Conservation (phyloP, 371 early-diverging fungal genomes). For the Apophysomyces variabilis region DNA sequence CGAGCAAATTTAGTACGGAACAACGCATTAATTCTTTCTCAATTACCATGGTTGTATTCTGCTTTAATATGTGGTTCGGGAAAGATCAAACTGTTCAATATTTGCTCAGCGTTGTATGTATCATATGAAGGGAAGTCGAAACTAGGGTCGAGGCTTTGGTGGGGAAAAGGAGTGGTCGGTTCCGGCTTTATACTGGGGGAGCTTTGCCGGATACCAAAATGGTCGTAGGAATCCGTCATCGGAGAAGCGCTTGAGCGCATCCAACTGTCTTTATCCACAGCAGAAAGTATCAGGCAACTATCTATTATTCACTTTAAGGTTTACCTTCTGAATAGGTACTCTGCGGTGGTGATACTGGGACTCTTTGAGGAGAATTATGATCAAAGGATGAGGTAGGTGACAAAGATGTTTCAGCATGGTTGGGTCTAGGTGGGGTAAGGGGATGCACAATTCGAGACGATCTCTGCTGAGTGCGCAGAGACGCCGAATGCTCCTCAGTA, state of each 20-base stretch:
- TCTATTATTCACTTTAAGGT: neutral
- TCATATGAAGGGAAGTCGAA: neutral
- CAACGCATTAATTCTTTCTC: neutral
- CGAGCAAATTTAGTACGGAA: neutral
- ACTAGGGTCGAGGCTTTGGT: neutral
- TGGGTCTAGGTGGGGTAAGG: slow-evolving; percentile 23
- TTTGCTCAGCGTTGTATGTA: slow-evolving; percentile 18
- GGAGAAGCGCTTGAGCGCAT: slow-evolving; percentile 25
- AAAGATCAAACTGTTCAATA: slow-evolving; percentile 27
- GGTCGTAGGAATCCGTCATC: slow-evolving; percentile 30
- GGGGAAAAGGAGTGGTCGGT: neutral
- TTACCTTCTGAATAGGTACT: slow-evolving; percentile 40
- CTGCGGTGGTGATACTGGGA: slow-evolving; percentile 38
- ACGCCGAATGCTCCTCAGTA: slow-evolving; percentile 44
- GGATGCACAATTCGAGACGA: slow-evolving; percentile 15
- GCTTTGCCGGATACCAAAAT: slow-evolving; percentile 19
- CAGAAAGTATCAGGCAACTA: slow-evolving; percentile 13
- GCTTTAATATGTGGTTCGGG: slow-evolving; percentile 23
- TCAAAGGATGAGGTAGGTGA: slow-evolving; percentile 17
- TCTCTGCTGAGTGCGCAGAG: slow-evolving; percentile 15
- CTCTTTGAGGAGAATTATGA: slow-evolving; percentile 17
- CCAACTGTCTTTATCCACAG: slow-evolving; percentile 17
- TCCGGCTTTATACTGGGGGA: neutral
- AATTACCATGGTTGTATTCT: slow-evolving; percentile 29
- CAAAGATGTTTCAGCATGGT: slow-evolving; percentile 14